Base-by-base conservation (phyloP, 2,329 filamentous ascomycete genomes). In the Aspergillus sp. region DNA sequence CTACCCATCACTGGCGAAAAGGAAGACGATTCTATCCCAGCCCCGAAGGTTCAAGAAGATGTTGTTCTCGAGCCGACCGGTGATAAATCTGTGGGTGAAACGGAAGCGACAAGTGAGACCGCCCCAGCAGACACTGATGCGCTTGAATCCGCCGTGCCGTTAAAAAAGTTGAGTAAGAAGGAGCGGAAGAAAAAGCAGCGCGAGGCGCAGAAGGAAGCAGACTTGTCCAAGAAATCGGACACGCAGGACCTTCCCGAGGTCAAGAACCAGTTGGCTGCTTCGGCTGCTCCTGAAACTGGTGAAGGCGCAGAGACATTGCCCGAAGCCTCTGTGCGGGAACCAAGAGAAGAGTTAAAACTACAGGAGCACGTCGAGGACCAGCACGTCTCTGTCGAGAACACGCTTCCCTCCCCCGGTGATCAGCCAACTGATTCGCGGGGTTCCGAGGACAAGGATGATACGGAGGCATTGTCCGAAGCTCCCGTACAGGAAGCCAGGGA, bases 151-250 rank as follows among this genome's bases (percentile, higher is more conserved):
- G 29, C 58, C 6, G 31, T 52, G 1, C 26, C 60, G 7, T 58
- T 59, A 18, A 65, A 60, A 42, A 68, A 70, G 32, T 52, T 64
- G 55, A 69, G 64, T 59, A 71, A 72, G 54, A 72, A 71, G 32
- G 62, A 71, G 36, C 70, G 65, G 57, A 66, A 71, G 56, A 68
- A 69, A 55, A 68, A 69, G 57, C 62, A 69, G 36, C 66, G 63
- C 16, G 55, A 68, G 54, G 65, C 62, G 32, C 50, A 66, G 26
- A 54, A 55, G 47, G 46, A 59, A 39, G 49, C 36, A 42, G 53
- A 53, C 39, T 24, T 31, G 42, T 7, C 16, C 11, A 24, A 58
- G 26, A 55, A 61, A 49, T 57, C 53, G 18, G 57, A 57, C 31
- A 47, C 46, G 18, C 36, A 58, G 6, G 52, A 18, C 11, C 18